Evolutionary conservation across 2,329 filamentous ascomycete genomes (phyloP), one percentile per base, ranked within the genome.

Genomic region (Trichoderma citrinoviride): DNA sequence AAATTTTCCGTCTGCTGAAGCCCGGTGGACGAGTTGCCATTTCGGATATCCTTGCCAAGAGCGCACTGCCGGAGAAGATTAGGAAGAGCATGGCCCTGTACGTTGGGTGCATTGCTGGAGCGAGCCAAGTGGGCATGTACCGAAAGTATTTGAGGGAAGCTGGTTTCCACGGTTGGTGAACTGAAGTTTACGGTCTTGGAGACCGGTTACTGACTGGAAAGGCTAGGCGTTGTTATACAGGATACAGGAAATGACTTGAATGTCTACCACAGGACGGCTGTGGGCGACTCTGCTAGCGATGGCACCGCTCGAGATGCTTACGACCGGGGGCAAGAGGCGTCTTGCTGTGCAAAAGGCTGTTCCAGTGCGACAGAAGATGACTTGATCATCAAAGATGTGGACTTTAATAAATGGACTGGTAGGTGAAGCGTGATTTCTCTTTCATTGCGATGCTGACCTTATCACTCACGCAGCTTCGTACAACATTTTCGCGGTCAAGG

Each of bases 31-130:
- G 86, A 7, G 74, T 89, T 10, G 86, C 85, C 0, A 75, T 90
- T 41, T 84, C 81, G 1, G 87, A 90, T 69, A 87, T 89, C 12
- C 75, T 89, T 1, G 80, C 83, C 1, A 79, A 76, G 63, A 82
- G 81, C 70, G 70, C 75, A 8, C 74, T 88, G 1, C 75, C 85
- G 0, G 71, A 80, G 7, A 71, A 79, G n/a, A 70, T 89, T n/a
- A 78, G 75, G 54, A 74, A 75, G 1, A 77, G 81, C 68, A 75
- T 85, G 25, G 80, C 81, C 1, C 70, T 88, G 6, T 86, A 87
- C 71, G 82, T 87, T 2, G 86, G 86, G 0, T 89, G 87, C 66
- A 78, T 89, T 29, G 79, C 83, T 1, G 85, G 87, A 0, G 85
- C 86, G 0, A 86, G 83, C 66, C 71, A 75, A 64, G 77, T 85